A percentile compares a stretch with the other conserved stretches of the same genome.
phyloP scores from a whole-genome alignment of 345 rosid species.

The Syzygium jambos region DNA sequence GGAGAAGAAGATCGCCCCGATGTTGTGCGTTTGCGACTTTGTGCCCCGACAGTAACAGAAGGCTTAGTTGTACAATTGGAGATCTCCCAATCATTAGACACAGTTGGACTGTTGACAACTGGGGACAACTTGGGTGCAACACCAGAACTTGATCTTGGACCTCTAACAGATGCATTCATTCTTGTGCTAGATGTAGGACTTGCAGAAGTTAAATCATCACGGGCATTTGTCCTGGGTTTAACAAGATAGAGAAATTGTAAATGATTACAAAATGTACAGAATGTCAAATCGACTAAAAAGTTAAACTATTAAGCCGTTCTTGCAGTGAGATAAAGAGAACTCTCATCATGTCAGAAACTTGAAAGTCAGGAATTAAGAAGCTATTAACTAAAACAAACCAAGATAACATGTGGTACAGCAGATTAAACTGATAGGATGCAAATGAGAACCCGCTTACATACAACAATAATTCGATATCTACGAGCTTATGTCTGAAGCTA shows the following conservation, averaged over 20 bases:
- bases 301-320: background rate
- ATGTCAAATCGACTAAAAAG: background rate
- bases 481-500: background rate
- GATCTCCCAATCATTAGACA: constrained; percentile 76
- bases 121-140: constrained; percentile 59
- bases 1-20: constrained; percentile 74
- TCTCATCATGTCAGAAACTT: background rate
- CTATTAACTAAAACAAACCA: background rate
- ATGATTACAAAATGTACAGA: background rate
- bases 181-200: constrained; percentile 63
- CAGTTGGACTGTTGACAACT: constrained; percentile 48
- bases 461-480: background rate
- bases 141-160: constrained; percentile 66
- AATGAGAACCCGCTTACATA: background rate
- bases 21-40: constrained; percentile 62
- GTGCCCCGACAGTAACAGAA: constrained; percentile 49
- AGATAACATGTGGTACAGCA: background rate
- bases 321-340: background rate
- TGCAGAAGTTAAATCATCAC: constrained; percentile 64
- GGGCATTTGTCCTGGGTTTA: constrained; percentile 49
- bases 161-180: constrained; percentile 54
- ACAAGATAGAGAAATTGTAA: background rate
- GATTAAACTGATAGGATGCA: background rate
- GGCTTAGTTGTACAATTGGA: constrained; percentile 75
- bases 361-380: background rate